Evolutionary conservation across 2,329 filamentous ascomycete genomes (phyloP), one percentile per base, ranked within the genome.

Genomic region (Lachnellula arida): DNA sequence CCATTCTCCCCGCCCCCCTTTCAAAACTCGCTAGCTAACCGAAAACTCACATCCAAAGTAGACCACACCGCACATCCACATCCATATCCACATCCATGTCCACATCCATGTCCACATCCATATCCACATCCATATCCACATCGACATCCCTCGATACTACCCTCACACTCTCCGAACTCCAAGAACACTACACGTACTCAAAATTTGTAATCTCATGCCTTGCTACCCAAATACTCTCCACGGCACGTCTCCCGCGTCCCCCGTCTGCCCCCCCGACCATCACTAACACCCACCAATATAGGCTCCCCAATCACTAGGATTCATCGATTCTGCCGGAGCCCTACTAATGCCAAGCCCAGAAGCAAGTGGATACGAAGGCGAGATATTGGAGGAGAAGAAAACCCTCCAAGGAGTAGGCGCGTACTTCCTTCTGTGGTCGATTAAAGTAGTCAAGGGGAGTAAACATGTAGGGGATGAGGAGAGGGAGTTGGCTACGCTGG

Each of bases 341-440:
- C 6, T 46, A 14, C 23, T 46, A 22, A 46, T 14, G 3, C n/a
- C 19, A 11, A 11, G 4, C 11, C 19, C 19, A 11, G 42, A 22
- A 17, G 8, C 5, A 40, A 17, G 17, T 2, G 37, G 11, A 40
- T 57, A 61, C 32, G 52, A 60, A 11, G 66, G 65, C 4, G 50
- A 47, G 25, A 25, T 61, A 22, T 56, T 61, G 25, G 51, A 65
- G 32, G 15, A 53, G 17, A 49, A 34, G 11, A 44, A 56, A 17
- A 53, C 53, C 0, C 53, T 67, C 5, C 67, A 67, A 14, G 68
- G 64, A 1, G 68, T 74, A 17, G 72, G 73, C 0, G 71, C 62
- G 6, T 75, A 75, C 37, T 63, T 75, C 7, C 66, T 74, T 2
- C 63, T 75, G 1, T 75, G 72, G 73, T 70, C 73, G 0, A 69